A percentile compares a stretch with the other conserved stretches of the same genome.
phyloP scores from a whole-genome alignment of 2,329 filamentous ascomycete species.

The Cadophora luteo-olivacea region DNA sequence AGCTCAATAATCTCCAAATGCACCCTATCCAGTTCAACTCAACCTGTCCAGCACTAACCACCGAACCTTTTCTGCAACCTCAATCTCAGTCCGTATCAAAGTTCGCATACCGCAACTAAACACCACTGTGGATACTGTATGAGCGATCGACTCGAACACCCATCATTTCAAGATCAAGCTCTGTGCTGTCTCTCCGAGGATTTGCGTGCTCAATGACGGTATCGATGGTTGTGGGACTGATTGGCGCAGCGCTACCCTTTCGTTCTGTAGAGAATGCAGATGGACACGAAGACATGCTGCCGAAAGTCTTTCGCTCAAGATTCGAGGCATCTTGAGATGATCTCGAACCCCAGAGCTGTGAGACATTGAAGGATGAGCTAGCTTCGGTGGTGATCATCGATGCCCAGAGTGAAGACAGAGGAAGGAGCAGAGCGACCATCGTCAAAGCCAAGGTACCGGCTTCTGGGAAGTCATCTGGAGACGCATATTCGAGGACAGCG shows the following conservation, averaged over 20 bases:
- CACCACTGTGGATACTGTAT: conserved; percentile 34
- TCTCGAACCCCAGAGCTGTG: conserved; percentile 22
- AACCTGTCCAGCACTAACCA: not conserved
- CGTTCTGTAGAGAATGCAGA: conserved; percentile 22
- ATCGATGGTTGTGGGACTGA: conserved; percentile 28
- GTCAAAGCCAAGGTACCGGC: conserved; percentile 62
- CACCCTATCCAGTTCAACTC: not conserved
- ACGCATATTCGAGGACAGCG: conserved; percentile 60
- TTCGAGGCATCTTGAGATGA: conserved; percentile 16
- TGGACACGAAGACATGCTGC: conserved; percentile 24
- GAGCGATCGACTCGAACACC: conserved; percentile 39
- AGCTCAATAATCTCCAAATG: not conserved
- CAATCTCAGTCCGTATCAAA: not conserved
- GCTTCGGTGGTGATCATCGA: conserved; percentile 37
- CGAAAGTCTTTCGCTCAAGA: conserved; percentile 23
- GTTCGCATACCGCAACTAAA: not conserved
- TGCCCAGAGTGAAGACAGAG: conserved; percentile 72
- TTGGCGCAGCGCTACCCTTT: conserved; percentile 29
- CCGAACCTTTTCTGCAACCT: not conserved
- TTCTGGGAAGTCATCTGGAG: conserved; percentile 52
- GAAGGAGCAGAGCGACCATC: conserved; percentile 66
- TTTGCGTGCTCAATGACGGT: conserved; percentile 23
- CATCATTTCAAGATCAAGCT: conserved; percentile 40
- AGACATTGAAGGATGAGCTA: conserved; percentile 33
- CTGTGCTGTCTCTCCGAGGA: conserved; percentile 38